Base-by-base conservation (phyloP, 805 yeast species). In the Clavispora fructus region DNA sequence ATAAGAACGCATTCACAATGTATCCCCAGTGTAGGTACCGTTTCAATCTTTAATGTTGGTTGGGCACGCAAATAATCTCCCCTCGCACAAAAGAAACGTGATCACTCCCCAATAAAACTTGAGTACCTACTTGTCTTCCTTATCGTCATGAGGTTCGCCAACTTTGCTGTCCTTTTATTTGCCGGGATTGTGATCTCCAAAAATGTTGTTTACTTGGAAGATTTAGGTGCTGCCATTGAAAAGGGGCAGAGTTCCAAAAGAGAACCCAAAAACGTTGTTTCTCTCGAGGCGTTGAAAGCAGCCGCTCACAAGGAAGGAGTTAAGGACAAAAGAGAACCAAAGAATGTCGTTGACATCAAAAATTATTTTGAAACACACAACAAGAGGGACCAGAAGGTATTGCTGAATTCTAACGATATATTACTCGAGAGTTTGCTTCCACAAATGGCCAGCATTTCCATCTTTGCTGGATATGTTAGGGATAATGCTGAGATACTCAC, bases 391-490 rank as follows among this genome's bases (percentile, higher is more conserved):
- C 56, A 47, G 44, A 45, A 44, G 10, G 55, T 52, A 6, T 13
- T 50, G 12, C 39, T 41, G 42, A 35, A 13, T 1, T 25, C 30
- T 19, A 14, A 37, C 37, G 35, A 42, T 14, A 53, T 53, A 40
- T 50, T 67, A 27, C 60, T 71, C 27, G 68, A 69, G 46, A 61
- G 69, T 19, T 51, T 68, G 17, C 60, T 71, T 28, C 73, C 78
- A 39, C 68, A 65, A 48, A 43, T 61, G 43, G 45, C 61, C 54
- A 45, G 58, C 49, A 73, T 85, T 38, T 73, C 84, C 13, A 73
- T 87, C 8, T 84, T 87, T 61, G 75, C 89, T 2, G 77, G 82
- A 1, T 86, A 87, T 59, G 65, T 85, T n/a, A 75, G 95, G 48
- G 87, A 85, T 55, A 72, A 79, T 57, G 65, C 73, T 13, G 74